phyloP scores from a whole-genome alignment of 164 flowering plant species.

The Stephania cephalantha region DNA sequence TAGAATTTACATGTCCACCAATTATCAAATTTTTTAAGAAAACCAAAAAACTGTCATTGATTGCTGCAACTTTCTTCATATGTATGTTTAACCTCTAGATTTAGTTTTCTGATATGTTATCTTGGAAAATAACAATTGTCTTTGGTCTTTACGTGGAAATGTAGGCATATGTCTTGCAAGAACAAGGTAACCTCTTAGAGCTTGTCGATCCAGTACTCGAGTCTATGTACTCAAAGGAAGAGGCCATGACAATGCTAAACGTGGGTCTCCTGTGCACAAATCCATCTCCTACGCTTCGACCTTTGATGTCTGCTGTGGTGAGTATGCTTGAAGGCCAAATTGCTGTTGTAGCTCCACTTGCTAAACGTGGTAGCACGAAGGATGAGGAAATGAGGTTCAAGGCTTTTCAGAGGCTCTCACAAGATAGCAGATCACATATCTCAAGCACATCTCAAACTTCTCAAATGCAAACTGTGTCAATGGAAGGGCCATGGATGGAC shows the following conservation, averaged over 20 bases:
- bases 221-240: constrained; percentile 39
- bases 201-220: constrained; percentile 68
- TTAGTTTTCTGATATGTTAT: too few relatives aligned
- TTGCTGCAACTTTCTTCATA: too few relatives aligned
- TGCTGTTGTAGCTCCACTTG: constrained; percentile 39
- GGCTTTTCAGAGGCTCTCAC: constrained; percentile 25
- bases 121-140: neutral
- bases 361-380: constrained; percentile 20
- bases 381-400: constrained; percentile 21
- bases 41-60: too few relatives aligned
- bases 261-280: constrained; percentile 70
- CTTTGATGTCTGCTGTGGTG: constrained; percentile 72
- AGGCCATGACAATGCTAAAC: constrained; percentile 52
- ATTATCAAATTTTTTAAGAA: too few relatives aligned
- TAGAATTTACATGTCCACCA: too few relatives aligned
- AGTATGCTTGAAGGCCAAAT: constrained; percentile 71
- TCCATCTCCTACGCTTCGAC: constrained; percentile 66
- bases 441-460: constrained; percentile 6
- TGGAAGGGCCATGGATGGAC: constrained; percentile 22
- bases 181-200: constrained; percentile 62
- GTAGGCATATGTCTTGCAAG: constrained; percentile 65
- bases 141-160: neutral
- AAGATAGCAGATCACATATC: constrained; percentile 15
- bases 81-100: too few relatives aligned
- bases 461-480: constrained; percentile 12